Evolutionary conservation across 371 early-diverging fungal genomes (phyloP).

Genomic region (Apophysomyces elegans): DNA sequence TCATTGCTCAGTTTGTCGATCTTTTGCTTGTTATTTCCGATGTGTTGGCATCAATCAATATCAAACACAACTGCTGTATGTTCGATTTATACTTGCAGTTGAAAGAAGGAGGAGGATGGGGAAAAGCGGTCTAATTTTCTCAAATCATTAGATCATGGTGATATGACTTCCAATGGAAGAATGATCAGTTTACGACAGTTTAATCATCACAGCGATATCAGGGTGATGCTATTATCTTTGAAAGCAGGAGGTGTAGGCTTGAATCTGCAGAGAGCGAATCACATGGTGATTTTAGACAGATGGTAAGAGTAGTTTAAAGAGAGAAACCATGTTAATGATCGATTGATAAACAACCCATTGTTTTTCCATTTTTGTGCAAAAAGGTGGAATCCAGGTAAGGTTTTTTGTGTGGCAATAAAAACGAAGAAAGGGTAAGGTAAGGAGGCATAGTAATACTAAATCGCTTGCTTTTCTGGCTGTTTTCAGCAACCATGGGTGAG

Average conservation of each 20-base stretch:
- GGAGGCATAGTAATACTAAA: background rate
- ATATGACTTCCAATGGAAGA: constrained; percentile 26
- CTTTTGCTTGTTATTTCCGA: constrained; percentile 30
- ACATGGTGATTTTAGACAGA: constrained; percentile 51
- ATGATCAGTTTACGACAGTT: constrained; percentile 33
- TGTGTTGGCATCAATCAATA: constrained; percentile 19
- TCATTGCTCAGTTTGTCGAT: constrained; percentile 36
- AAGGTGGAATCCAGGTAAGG: constrained; percentile 50
- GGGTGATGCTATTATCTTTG: constrained; percentile 45
- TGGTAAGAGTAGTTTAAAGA: constrained; percentile 23
- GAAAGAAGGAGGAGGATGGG: background rate
- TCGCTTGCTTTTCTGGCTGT: background rate
- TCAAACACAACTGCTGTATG: constrained; percentile 38
- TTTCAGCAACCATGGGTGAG: constrained; percentile 46
- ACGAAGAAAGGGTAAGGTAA: background rate
- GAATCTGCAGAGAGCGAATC: constrained; percentile 49
- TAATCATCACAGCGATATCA: constrained; percentile 30
- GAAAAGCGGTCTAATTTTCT: no score
- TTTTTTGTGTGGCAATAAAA: background rate
- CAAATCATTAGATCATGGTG: constrained; percentile 35
- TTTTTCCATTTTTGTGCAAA: background rate
- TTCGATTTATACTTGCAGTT: background rate
- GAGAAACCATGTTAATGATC: no score
- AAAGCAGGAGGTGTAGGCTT: constrained; percentile 52
- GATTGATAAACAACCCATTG: background rate